Evolutionary conservation across 192 early-diverging fungal species (phyloP).

Genomic region (Mortierella claussenii): DNA sequence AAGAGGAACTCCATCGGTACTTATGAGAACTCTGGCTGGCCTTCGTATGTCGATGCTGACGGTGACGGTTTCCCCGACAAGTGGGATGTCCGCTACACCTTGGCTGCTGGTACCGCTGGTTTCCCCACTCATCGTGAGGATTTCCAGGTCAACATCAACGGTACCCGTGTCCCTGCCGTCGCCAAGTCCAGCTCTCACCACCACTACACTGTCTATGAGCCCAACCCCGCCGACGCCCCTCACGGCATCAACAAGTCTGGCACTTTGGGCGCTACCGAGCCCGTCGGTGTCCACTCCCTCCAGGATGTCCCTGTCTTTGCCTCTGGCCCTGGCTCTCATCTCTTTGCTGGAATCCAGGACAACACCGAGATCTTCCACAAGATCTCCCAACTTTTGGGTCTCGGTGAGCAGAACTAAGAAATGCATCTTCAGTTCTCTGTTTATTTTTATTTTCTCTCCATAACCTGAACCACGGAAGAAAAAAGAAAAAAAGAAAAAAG

Average conservation of each 20-base stretch:
- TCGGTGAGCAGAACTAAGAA: conserved; percentile 36
- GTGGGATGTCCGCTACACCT: conserved; percentile 55
- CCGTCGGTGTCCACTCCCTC: conserved; percentile 58
- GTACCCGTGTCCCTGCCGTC: conserved; percentile 51
- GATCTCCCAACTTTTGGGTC: conserved; percentile 56
- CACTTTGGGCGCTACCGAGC: conserved; percentile 27
- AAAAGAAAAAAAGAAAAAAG: too few species aligned
- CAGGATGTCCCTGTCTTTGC: conserved; percentile 61
- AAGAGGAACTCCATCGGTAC: conserved; percentile 61
- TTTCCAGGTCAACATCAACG: conserved; percentile 54
- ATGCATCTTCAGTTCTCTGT: too few species aligned
- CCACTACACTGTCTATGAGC: conserved; percentile 25
- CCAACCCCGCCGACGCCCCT: conserved; percentile 27
- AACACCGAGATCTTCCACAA: conserved; percentile 65
- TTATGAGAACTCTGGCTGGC: conserved; percentile 62
- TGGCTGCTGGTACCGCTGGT: conserved; percentile 56
- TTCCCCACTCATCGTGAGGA: conserved; percentile 59
- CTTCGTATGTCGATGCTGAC: conserved; percentile 55
- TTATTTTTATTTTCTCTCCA: too few species aligned
- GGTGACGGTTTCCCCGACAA: conserved; percentile 63
- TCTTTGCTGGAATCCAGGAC: conserved; percentile 56
- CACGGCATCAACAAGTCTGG: conserved; percentile 41
- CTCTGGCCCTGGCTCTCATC: conserved; percentile 50
- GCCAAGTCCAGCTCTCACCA: conserved; percentile 36
- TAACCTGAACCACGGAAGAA: too few species aligned